Evolutionary conservation across 176 grass and related monocot species (phyloP).

Genomic region (Otatea glauca): DNA sequence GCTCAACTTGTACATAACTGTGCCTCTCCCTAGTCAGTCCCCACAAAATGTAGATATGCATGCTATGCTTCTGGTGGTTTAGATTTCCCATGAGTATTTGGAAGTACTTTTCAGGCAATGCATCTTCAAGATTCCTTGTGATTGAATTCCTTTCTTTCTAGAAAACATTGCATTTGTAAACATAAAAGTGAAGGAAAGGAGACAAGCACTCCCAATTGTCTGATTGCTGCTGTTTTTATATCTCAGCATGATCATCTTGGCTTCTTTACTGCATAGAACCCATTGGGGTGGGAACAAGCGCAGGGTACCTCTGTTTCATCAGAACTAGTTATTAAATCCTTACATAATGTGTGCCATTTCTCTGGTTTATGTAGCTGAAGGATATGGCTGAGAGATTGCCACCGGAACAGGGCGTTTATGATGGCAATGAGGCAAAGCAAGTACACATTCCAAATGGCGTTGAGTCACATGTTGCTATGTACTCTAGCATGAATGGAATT

Average conservation of each 20-base stretch:
- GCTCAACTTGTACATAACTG: not conserved
- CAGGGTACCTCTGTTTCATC: not conserved
- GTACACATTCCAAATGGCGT: slow-evolving; percentile 53
- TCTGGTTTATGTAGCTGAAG: slow-evolving; percentile 61
- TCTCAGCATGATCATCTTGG: not conserved
- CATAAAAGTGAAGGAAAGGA: not conserved
- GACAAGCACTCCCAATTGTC: not conserved
- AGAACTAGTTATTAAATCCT: slow-evolving; percentile 28
- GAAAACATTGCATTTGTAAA: not conserved
- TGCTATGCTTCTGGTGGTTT: not conserved
- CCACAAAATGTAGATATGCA: not conserved
- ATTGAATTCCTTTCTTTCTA: not conserved
- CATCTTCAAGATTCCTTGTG: not conserved
- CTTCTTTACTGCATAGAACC: too few relatives aligned
- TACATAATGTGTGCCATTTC: slow-evolving; percentile 15
- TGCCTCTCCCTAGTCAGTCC: not conserved
- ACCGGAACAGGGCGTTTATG: slow-evolving; percentile 51
- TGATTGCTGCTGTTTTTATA: not conserved
- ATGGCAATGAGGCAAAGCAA: slow-evolving; percentile 60
- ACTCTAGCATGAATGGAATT: slow-evolving; percentile 63
- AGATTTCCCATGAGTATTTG: not conserved
- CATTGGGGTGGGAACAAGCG: not conserved
- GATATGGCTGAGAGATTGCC: slow-evolving; percentile 88
- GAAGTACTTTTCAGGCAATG: slow-evolving; percentile 5
- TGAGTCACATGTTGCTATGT: slow-evolving; percentile 39